phyloP scores from a whole-genome alignment of 2,329 filamentous ascomycete genomes.

The Atkinsonella hypoxylon region DNA sequence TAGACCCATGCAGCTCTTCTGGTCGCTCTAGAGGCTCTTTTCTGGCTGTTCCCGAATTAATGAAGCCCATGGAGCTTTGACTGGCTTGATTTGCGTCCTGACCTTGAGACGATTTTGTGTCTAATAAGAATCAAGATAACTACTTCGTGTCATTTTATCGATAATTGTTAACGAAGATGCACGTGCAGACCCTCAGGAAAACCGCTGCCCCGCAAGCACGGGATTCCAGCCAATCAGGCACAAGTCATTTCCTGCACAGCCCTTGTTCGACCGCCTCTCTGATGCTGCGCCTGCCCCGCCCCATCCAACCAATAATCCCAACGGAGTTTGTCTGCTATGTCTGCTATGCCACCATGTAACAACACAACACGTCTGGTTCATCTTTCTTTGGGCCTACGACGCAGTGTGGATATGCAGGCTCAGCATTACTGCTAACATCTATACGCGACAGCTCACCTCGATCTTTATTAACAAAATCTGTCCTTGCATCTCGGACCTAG shows the following conservation, averaged over 20 bases:
- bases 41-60: no score
- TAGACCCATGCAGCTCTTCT: no score
- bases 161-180: no score
- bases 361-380: no score
- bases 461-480: constrained; percentile 1
- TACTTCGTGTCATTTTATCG: no score
- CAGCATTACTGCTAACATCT: not conserved
- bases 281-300: not conserved
- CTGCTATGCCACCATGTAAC: not conserved
- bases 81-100: no score
- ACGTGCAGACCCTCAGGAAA: not conserved
- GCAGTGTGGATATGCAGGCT: not conserved
- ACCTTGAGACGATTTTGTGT: no score
- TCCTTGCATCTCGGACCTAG: not conserved
- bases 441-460: not conserved
- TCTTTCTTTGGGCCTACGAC: not conserved
- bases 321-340: not conserved
- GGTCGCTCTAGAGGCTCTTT: no score
- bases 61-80: no score
- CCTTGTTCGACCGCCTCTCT: not conserved
- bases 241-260: not conserved
- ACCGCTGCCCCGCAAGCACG: not conserved
- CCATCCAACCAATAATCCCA: not conserved
- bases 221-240: constrained; percentile 3
- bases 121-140: no score